Conservation (phyloP, 1,284 basidiomycete species). For the Trametes polyzona region DNA sequence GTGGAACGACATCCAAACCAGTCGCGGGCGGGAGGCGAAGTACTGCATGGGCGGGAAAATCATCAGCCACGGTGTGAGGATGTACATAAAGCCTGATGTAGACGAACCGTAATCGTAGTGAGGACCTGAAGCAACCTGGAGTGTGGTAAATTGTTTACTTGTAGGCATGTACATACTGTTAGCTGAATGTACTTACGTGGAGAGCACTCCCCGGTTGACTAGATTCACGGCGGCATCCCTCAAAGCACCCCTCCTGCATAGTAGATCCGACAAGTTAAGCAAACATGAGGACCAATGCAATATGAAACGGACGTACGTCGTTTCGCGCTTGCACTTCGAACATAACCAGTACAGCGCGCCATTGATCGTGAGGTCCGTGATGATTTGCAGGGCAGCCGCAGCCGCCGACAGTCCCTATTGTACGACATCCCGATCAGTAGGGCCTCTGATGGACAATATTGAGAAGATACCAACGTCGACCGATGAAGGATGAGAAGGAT, state of each 20-base stretch:
- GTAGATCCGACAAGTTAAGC: neutral
- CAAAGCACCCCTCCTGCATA: neutral
- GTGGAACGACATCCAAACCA: constrained; percentile 24
- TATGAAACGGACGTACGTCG: neutral
- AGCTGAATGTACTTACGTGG: constrained; percentile 5
- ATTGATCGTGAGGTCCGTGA: constrained; percentile 14
- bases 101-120: constrained; percentile 18
- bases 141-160: neutral
- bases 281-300: neutral
- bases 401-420: constrained; percentile 12
- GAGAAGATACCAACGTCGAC: neutral
- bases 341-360: constrained; percentile 18
- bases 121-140: constrained; percentile 15
- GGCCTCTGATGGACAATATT: neutral
- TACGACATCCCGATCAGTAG: neutral
- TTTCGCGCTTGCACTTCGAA: constrained; percentile 7
- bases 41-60: constrained; percentile 1
- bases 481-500: constrained; percentile 5
- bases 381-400: constrained; percentile 16
- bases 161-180: neutral
- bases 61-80: neutral
- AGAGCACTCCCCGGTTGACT: constrained; percentile 20
- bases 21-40: constrained; percentile 12
- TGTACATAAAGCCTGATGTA: too few species aligned
- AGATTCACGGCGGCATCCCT: constrained; percentile 7